phyloP scores from a whole-genome alignment of 2,329 filamentous ascomycete genomes.

The Didymella glomerata region DNA sequence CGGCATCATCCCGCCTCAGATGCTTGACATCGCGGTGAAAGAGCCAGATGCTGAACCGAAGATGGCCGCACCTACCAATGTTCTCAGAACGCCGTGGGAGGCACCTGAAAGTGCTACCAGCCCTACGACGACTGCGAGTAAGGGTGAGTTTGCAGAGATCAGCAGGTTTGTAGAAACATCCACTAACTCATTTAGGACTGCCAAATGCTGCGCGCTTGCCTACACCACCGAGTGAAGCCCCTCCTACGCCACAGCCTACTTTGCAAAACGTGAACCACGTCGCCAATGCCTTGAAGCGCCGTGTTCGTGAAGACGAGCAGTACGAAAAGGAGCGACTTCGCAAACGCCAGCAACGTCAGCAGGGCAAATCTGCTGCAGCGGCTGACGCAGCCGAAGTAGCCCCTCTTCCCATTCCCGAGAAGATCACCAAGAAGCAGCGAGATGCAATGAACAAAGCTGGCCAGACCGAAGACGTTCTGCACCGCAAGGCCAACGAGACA shows the following conservation, averaged over 20 bases:
- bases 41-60: conserved; percentile 53
- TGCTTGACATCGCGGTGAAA: conserved; percentile 73
- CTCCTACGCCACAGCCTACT: conserved; percentile 60
- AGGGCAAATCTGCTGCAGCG: conserved; percentile 38
- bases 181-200: conserved; percentile 37
- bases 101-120: conserved; percentile 61
- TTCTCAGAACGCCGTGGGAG: conserved; percentile 52
- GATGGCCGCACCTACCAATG: conserved; percentile 50
- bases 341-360: conserved; percentile 55
- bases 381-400: conserved; percentile 36
- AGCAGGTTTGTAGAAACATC: neutral
- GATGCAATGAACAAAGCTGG: conserved; percentile 77
- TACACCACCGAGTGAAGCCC: conserved; percentile 57
- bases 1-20: conserved; percentile 79
- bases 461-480: conserved; percentile 78
- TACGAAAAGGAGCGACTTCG: conserved; percentile 71
- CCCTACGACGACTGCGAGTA: conserved; percentile 59
- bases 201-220: conserved; percentile 54
- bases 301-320: conserved; percentile 65
- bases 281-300: conserved; percentile 58
- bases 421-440: conserved; percentile 86
- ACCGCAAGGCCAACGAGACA: conserved; percentile 86
- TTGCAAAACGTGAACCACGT: conserved; percentile 65
- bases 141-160: conserved; percentile 32
- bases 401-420: conserved; percentile 47